Evolutionary conservation across 495 filamentous ascomycete genomes (phyloP), one percentile per base, ranked within the genome.

Genomic region (Hypoxylon rickii): DNA sequence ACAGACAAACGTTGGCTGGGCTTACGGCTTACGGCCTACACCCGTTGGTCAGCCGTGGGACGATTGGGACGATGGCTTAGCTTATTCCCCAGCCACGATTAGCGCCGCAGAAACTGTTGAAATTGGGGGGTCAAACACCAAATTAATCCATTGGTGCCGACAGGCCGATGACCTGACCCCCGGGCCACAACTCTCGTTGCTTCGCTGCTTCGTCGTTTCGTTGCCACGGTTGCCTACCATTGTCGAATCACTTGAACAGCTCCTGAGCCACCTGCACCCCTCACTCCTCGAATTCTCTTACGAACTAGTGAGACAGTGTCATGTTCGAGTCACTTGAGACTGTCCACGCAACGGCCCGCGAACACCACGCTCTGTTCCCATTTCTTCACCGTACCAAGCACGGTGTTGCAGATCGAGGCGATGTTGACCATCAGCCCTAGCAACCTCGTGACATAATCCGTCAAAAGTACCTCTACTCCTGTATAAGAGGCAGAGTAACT

Each of bases 221-320:
- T 24, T 39, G 29, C 51, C 46, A 4, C 4, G 10, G 10, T 10
- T 4, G 10, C 10, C 10, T 29, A 29, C 4, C 52, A 10, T 40
- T 24, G n/a, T 48, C 58, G 37, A 57, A 62, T 62, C 58, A 62
- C 52, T 62, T 62, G 58, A 56, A 51, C 51, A 18, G 55, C 34
- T 29, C 24, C 40, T 51, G 39, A 54, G 19, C 57, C 50, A 50
- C 43, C 44, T 34, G 39, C 44, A 21, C 40, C 57, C 33, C 39
- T 46, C 51, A 49, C 11, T 26, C 24, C 44, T 39, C 19, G 15
- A n/a, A n/a, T n/a, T n/a, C n/a, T n/a, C n/a, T n/a, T n/a, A 55
- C 36, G 2, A 37, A 37, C 51, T 46, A 43, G 43, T 56, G 42
- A 56, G 51, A 62, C 58, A 52, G 51, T 56, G 40, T 47, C 34